Percentiles rank a stretch among this genome's conserved stretches.
Evolutionary conservation across 2,329 filamentous ascomycete species (phyloP).

Genomic region (Alternaria sp.): DNA sequence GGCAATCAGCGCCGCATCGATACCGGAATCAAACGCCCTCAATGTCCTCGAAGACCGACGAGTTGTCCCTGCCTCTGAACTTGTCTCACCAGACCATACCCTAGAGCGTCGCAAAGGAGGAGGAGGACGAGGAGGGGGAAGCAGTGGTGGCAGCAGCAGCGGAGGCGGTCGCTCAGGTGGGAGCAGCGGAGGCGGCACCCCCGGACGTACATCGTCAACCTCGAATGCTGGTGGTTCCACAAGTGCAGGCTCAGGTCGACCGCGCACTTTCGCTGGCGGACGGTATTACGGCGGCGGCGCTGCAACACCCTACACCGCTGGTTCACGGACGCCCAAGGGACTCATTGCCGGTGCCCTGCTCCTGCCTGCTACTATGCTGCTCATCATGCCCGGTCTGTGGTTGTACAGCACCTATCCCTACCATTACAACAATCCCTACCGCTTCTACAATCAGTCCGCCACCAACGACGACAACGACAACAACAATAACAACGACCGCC

Average conservation of each 20-base stretch:
- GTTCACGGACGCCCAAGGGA: slow-evolving; percentile 58
- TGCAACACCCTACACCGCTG: slow-evolving; percentile 67
- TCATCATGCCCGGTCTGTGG: slow-evolving; percentile 72
- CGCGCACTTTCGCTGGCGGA: slow-evolving; percentile 68
- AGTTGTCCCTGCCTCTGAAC: slow-evolving; percentile 23
- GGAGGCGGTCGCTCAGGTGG: slow-evolving; percentile 23
- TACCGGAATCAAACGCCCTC: slow-evolving; percentile 40
- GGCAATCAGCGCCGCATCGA: slow-evolving; percentile 35
- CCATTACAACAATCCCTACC: slow-evolving; percentile 66
- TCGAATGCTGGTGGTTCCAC: slow-evolving; percentile 56
- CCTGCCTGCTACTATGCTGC: slow-evolving; percentile 57
- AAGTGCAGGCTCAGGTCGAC: slow-evolving; percentile 65
- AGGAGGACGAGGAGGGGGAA: slow-evolving; percentile 44
- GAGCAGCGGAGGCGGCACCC: slow-evolving; percentile 21
- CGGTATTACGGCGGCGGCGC: slow-evolving; percentile 71
- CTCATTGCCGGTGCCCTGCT: slow-evolving; percentile 62
- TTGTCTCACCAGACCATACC: slow-evolving; percentile 44
- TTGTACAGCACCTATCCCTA: slow-evolving; percentile 70
- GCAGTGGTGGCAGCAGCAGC: slow-evolving; percentile 21
- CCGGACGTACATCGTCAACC: slow-evolving; percentile 29
- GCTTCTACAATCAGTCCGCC: slow-evolving; percentile 57
- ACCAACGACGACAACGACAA: slow-evolving; percentile 55
- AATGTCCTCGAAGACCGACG: slow-evolving; percentile 30
- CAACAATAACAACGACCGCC: slow-evolving; percentile 38
- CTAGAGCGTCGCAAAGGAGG: slow-evolving; percentile 52